phyloP scores from a whole-genome alignment of 1,139 yeast species.

The Geotrichum candidum region DNA sequence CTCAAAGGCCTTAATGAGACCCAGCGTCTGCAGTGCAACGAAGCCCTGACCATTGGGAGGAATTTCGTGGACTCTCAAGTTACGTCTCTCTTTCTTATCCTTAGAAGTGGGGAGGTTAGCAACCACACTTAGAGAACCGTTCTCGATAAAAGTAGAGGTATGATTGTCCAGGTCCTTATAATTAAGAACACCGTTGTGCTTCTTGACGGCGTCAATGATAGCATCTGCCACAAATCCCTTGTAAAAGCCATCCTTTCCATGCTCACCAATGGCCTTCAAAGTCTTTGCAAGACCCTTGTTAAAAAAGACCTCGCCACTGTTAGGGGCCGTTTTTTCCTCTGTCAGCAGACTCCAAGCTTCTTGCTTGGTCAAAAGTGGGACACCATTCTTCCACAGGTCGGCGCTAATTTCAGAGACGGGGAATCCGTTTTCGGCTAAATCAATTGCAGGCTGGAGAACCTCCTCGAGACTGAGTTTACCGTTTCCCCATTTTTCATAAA shows the following conservation, averaged over 20 bases:
- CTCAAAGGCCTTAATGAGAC: slow-evolving; percentile 53
- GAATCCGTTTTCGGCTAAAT: slow-evolving; percentile 61
- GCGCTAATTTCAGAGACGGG: slow-evolving; percentile 59
- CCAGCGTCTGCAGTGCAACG: slow-evolving; percentile 64
- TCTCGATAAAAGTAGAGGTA: slow-evolving; percentile 51
- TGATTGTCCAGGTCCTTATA: slow-evolving; percentile 53
- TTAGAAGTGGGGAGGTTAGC: slow-evolving; percentile 38
- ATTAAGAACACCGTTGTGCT: slow-evolving; percentile 52
- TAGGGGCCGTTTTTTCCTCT: slow-evolving; percentile 43
- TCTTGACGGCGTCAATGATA: slow-evolving; percentile 49
- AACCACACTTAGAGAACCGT: slow-evolving; percentile 45
- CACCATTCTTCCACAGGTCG: slow-evolving; percentile 44
- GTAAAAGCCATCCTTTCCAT: slow-evolving; percentile 64
- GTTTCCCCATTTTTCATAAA: slow-evolving; percentile 65
- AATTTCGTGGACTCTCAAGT: slow-evolving; percentile 54
- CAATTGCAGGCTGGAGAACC: slow-evolving; percentile 63
- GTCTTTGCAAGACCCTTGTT: slow-evolving; percentile 53
- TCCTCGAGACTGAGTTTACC: slow-evolving; percentile 56
- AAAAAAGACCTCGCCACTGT: slow-evolving; percentile 53
- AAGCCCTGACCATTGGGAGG: slow-evolving; percentile 83
- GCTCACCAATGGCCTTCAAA: slow-evolving; percentile 45
- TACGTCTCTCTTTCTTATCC: background rate
- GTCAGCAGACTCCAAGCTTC: slow-evolving; percentile 38
- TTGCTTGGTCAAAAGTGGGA: slow-evolving; percentile 19
- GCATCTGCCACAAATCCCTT: slow-evolving; percentile 62